A percentile compares a stretch with the other conserved stretches of the same genome.
Conservation (phyloP, 805 yeast genomes). For the Cyberlindnera mycetangii region DNA sequence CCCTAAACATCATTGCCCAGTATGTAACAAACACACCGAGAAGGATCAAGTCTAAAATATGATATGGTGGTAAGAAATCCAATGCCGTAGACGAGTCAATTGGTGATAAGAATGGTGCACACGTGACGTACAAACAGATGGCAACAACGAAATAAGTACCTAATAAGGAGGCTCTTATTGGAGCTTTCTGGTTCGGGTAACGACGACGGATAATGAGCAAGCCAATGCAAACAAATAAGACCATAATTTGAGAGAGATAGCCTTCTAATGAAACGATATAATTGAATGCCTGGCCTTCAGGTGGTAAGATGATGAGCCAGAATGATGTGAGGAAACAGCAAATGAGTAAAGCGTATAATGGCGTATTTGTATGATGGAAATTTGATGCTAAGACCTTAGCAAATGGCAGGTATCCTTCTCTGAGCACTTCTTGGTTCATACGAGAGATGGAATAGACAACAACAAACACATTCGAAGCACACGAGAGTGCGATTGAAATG, state of each 20-base stretch:
- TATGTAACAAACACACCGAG: slow-evolving; percentile 43
- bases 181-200: slow-evolving; percentile 46
- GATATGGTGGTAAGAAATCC: slow-evolving; percentile 32
- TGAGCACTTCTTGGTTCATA: slow-evolving; percentile 61
- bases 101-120: slow-evolving; percentile 42
- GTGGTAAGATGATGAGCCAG: slow-evolving; percentile 35
- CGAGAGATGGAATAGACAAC: slow-evolving; percentile 57
- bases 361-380: slow-evolving; percentile 50
- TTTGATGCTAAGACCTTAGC: slow-evolving; percentile 51
- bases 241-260: slow-evolving; percentile 45
- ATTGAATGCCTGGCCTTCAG: slow-evolving; percentile 36
- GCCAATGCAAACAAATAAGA: slow-evolving; percentile 54
- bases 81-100: slow-evolving; percentile 24
- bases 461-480: slow-evolving; percentile 62
- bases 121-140: slow-evolving; percentile 44
- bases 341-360: slow-evolving; percentile 45
- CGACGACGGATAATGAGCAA: slow-evolving; percentile 50
- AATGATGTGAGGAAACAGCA: slow-evolving; percentile 32
- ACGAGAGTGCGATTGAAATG: slow-evolving; percentile 54
- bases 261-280: slow-evolving; percentile 45
- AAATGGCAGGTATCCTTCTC: slow-evolving; percentile 61
- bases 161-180: slow-evolving; percentile 46
- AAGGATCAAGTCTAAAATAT: slow-evolving; percentile 40
- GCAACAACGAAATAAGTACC: slow-evolving; percentile 47
- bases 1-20: slow-evolving; percentile 53